Evolutionary conservation across 2,329 filamentous ascomycete genomes (phyloP).

Genomic region (Triangularia verruculosa): DNA sequence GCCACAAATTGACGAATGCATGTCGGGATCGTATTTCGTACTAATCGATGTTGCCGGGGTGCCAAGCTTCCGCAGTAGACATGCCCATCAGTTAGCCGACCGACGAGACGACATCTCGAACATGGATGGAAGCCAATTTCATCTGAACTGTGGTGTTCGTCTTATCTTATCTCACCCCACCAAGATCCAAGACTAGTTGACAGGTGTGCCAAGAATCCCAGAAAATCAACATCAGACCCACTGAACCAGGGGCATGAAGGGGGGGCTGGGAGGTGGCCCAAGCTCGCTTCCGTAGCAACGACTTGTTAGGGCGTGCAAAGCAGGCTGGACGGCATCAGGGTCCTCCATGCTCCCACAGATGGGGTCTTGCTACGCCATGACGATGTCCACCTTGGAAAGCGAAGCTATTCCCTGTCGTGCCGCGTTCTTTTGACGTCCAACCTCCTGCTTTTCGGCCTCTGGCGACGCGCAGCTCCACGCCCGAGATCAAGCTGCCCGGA

Average conservation of each 20-base stretch:
- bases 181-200: background rate
- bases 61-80: background rate
- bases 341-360: slow-evolving; percentile 6
- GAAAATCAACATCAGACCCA: background rate
- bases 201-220: background rate
- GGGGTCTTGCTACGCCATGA: background rate
- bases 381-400: background rate
- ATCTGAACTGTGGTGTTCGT: background rate
- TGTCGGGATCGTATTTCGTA: slow-evolving; percentile 1
- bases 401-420: background rate
- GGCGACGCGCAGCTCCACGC: background rate
- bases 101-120: background rate
- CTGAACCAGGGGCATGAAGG: background rate
- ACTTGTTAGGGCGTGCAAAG: slow-evolving; percentile 13
- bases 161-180: slow-evolving; percentile 1
- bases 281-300: slow-evolving; percentile 22
- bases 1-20: background rate
- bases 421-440: background rate
- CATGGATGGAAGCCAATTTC: background rate
- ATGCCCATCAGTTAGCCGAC: background rate
- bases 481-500: background rate
- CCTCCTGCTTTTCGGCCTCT: background rate
- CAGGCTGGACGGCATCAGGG: slow-evolving; percentile 1
- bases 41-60: background rate
- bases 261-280: slow-evolving; percentile 2